Evolutionary conservation across 192 early-diverging fungal species (phyloP), one percentile per base, ranked within the genome.

Genomic region (Neocallimastix lanati): DNA sequence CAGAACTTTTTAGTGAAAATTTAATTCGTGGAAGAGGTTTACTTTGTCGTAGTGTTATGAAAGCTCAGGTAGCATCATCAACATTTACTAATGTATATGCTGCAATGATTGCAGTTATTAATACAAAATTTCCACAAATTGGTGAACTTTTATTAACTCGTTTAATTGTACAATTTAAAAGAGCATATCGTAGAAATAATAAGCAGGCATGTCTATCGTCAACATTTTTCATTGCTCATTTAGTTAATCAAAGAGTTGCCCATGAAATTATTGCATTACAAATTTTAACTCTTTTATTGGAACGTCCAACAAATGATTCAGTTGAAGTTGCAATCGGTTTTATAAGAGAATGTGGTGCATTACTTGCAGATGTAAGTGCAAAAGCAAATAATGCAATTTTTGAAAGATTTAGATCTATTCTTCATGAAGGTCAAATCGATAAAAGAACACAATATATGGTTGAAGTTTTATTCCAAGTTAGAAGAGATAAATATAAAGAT

Each of bases 361-460:
- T 92, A 82, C 82, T 98, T 33, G 85, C 91, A n/a, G 93, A 93
- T 29, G 91, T 92, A 14, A 88, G 92, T 5, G 89, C 94, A 7
- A 87, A 86, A 25, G 93, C 93, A 4, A 91, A 91, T 77, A 93
- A 93, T 80, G 92, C 91, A 28, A 91, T 97, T 28, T 98, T 94
- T 85, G 96, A 98, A 81, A 90, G 95, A 11, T 94, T 98, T 81
- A 89, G 96, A 29, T 90, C 92, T 7, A 94, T 97, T 77, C 83
- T 98, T 37, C 96, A 98, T 82, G 96, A 98, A 82, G 95, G 94
- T 13, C 88, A 91, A 37, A 95, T 98, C 76, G 96, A 97, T 79
- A 96, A 94, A 82, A 93, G 96, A 81, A 91, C 94, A 9, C 96
- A 98, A 84, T 95, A 97, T 80, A 98, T 97, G 96, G 93, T 98